These are phyloP conservation scores for Corylus avellana DNA, from an alignment of 306 rosid genomes.

Conservation along the genomic window DNA sequence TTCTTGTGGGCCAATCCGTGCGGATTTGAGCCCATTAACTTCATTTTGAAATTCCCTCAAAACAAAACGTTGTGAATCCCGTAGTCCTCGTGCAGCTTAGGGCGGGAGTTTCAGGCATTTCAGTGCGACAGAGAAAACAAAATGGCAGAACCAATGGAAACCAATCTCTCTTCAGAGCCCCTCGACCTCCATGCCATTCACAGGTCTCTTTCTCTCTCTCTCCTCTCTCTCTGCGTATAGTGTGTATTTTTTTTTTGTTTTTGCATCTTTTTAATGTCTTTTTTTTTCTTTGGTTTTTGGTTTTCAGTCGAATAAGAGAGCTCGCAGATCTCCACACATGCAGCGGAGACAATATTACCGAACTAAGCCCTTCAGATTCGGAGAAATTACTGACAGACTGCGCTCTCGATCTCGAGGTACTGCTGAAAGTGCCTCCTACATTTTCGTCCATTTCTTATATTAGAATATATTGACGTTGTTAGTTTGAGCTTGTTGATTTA, in stretches of 20 bases:
- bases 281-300: background rate
- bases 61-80: background rate
- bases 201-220: slow-evolving; percentile 46
- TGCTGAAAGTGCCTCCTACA: background rate
- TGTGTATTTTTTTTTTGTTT: background rate
- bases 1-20: too few relatives aligned
- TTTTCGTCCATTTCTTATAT: background rate
- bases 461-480: background rate
- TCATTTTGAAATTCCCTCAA: background rate
- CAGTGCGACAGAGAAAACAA: background rate
- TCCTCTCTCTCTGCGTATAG: background rate
- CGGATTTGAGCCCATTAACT: background rate
- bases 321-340: slow-evolving; percentile 41
- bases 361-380: slow-evolving; percentile 35
- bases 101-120: background rate
- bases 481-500: background rate
- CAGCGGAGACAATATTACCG: slow-evolving; percentile 27
- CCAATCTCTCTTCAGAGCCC: slow-evolving; percentile 23
- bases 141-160: slow-evolving; percentile 31
- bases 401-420: slow-evolving; percentile 55
- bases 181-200: slow-evolving; percentile 36
- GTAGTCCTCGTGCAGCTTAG: background rate
- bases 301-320: slow-evolving; percentile 57
- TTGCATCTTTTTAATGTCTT: background rate
- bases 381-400: slow-evolving; percentile 44